A percentile compares a stretch with the other conserved stretches of the same genome.
These are phyloP conservation scores for Phytophthora colocasiae DNA, from an alignment of 352 stramenopile genomes.

Conservation along the genomic window DNA sequence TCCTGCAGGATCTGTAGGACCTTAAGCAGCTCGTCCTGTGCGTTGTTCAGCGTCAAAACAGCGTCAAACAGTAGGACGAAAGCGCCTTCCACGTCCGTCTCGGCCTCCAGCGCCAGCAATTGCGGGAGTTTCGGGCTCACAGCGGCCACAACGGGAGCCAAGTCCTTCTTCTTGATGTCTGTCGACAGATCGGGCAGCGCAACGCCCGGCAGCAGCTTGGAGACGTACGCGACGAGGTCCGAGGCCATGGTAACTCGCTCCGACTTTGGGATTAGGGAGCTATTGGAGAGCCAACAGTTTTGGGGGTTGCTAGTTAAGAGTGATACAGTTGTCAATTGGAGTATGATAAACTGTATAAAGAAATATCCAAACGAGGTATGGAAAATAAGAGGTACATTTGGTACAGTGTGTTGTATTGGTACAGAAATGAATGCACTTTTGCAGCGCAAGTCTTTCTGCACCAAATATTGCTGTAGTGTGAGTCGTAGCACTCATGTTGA, in stretches of 20 bases:
- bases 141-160: slow-evolving; percentile 50
- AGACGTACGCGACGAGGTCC: slow-evolving; percentile 81
- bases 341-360: too few species aligned
- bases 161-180: slow-evolving; percentile 77
- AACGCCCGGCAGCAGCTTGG: slow-evolving; percentile 71
- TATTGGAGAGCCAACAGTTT: neutral
- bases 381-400: too few species aligned
- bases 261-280: neutral
- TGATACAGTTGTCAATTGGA: neutral
- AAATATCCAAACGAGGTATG: too few species aligned
- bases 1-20: slow-evolving; percentile 57
- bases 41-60: slow-evolving; percentile 47
- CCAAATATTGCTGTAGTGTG: too few species aligned
- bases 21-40: slow-evolving; percentile 44
- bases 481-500: too few species aligned
- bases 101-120: slow-evolving; percentile 69
- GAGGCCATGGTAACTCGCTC: slow-evolving; percentile 48
- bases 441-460: too few species aligned
- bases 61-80: slow-evolving; percentile 78
- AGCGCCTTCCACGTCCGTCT: slow-evolving; percentile 80
- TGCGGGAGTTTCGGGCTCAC: slow-evolving; percentile 59
- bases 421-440: neutral
- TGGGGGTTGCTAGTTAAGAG: too few species aligned
- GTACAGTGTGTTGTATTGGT: too few species aligned
- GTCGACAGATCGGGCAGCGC: slow-evolving; percentile 50